A percentile compares a stretch with the other conserved stretches of the same genome.
Conservation (phyloP, 208 protist species). For the Acanthamoeba castellanii region DNA sequence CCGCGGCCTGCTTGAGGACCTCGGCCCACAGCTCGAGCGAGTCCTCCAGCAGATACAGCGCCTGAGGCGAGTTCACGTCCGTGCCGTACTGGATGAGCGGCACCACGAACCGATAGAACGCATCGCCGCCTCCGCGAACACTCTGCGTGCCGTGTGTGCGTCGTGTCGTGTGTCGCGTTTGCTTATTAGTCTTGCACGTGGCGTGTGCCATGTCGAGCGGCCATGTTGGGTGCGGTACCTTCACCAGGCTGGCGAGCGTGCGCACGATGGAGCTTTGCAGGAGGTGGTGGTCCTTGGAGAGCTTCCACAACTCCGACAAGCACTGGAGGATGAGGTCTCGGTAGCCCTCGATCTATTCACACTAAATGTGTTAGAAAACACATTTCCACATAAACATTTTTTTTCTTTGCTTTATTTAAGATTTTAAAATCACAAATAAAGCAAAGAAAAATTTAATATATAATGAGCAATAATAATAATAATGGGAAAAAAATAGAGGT, state of each 20-base stretch:
- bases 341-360: conserved; percentile 55
- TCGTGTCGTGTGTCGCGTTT: neutral
- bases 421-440: neutral
- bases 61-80: conserved; percentile 43
- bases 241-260: conserved; percentile 49
- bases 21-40: conserved; percentile 71
- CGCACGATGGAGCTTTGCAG: conserved; percentile 72
- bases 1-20: conserved; percentile 40
- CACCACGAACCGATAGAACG: conserved; percentile 69
- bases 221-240: neutral
- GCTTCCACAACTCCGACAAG: conserved; percentile 62
- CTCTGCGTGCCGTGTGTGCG: conserved; percentile 6
- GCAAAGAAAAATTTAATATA: neutral
- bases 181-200: neutral
- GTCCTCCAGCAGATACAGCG: conserved; percentile 65
- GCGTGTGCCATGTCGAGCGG: neutral
- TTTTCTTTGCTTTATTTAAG: no score
- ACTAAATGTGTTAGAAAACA: neutral
- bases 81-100: conserved; percentile 69
- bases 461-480: neutral
- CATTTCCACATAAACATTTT: no score
- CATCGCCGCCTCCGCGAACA: conserved; percentile 8
- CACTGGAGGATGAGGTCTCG: conserved; percentile 45
- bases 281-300: conserved; percentile 61
- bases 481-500: neutral